A percentile compares a stretch with the other conserved stretches of the same genome.
Evolutionary conservation across 2,329 filamentous ascomycete species (phyloP).

Genomic region (Byssoonygena ceratinophila): DNA sequence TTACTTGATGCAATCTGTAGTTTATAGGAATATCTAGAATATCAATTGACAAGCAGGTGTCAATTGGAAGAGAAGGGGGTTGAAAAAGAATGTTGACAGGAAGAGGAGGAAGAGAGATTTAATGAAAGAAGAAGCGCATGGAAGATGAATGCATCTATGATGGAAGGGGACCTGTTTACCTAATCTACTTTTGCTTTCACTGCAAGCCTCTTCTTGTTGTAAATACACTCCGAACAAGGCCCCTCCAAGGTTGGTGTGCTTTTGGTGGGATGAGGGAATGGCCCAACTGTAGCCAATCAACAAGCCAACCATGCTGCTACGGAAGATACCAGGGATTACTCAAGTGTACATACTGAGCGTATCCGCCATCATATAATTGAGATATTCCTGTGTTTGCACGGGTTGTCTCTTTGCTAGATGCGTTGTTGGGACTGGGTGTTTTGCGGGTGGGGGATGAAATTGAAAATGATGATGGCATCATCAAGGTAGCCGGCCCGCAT

Average conservation of each 20-base stretch:
- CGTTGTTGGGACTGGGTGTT: too few relatives aligned
- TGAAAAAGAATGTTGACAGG: constrained; percentile 11
- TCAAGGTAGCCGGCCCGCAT: too few relatives aligned
- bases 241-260: background rate
- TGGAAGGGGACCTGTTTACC: constrained; percentile 1
- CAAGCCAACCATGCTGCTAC: background rate
- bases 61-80: background rate
- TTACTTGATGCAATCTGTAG: background rate
- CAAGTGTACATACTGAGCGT: background rate
- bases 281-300: constrained; percentile 24
- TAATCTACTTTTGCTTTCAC: background rate
- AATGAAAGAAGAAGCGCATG: background rate
- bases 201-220: background rate
- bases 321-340: background rate
- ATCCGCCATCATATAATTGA: too few relatives aligned
- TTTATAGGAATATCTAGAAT: too few relatives aligned
- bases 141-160: background rate
- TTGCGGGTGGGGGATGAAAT: too few relatives aligned
- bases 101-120: constrained; percentile 1
- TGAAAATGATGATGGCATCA: too few relatives aligned
- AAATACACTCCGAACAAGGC: background rate
- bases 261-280: background rate
- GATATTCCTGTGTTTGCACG: background rate
- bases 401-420: background rate
- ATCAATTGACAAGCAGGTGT: background rate